Evolutionary conservation across 2,329 filamentous ascomycete genomes (phyloP), one percentile per base, ranked within the genome.

Genomic region (Aspergillus transmontanensis): DNA sequence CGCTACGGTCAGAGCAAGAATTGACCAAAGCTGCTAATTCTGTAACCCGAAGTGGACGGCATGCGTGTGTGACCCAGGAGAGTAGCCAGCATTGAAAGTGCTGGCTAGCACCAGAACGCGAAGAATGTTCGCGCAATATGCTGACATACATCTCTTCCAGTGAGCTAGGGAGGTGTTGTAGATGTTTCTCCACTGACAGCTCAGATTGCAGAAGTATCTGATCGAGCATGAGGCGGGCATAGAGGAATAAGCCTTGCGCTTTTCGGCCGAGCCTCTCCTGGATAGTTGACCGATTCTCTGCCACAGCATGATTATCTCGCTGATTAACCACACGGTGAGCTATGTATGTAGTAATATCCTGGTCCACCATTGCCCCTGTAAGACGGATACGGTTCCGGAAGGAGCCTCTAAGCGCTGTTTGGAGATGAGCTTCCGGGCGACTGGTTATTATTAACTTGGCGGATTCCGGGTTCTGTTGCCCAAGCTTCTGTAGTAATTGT

Each of bases 21-120:
- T 64, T 56, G 9, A 64, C 41, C 41, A 75, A 65, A 10, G 62
- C 61, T 4, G 79, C 76, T 21, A 84, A 67, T 66, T 84, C 81
- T 1, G 81, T 70, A 14, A 83, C 65, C 5, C 81, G 73, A 19
- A 83, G 70, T 1, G 80, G 80, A 0, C 79, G 74, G 3, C 67
- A 72, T 0, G 81, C 73, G 65, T 83, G 80, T 1, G 79, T 82
- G 19, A 81, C 76, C 62, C 73, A 80, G 53, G 76, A 73, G 6
- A 84, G 66, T 30, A 84, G 74, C 1, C 78, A 64, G 0, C 71
- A 58, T 61, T 83, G 81, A 7, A 79, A 58, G 0, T 76, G 69
- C 23, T 58, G 60, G 0, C 68, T 63, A 0, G 78, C 63, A 7
- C 70, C 71, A 1, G 78, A 78, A 32, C 76, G 70, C 6, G 55